phyloP scores from a whole-genome alignment of 345 rosid species.

The Dipteronia sinensis region DNA sequence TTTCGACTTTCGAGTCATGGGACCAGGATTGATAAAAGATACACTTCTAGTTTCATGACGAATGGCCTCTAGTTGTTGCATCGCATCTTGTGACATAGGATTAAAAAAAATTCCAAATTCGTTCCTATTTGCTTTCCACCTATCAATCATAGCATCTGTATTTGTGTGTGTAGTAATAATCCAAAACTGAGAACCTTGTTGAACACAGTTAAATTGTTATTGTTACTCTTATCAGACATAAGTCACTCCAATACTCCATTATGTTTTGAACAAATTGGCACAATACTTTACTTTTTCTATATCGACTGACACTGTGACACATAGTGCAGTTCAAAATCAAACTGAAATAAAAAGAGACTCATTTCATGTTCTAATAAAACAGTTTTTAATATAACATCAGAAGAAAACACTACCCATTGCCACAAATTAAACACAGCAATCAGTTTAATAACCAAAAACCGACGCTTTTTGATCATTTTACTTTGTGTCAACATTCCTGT shows the following conservation, averaged over 20 bases:
- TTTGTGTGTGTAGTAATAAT: too few relatives aligned
- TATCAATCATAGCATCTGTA: too few relatives aligned
- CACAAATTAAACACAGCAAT: background rate
- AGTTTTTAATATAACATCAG: background rate
- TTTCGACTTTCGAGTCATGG: conserved; percentile 76
- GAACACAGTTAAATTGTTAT: too few relatives aligned
- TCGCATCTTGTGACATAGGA: conserved; percentile 53
- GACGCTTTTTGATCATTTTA: background rate
- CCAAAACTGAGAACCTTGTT: too few relatives aligned
- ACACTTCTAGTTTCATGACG: conserved; percentile 76
- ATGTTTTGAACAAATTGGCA: too few relatives aligned
- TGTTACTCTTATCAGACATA: too few relatives aligned
- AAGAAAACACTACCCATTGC: background rate
- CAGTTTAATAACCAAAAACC: background rate
- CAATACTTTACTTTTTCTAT: too few relatives aligned
- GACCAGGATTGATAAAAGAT: conserved; percentile 71
- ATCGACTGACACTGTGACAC: too few relatives aligned
- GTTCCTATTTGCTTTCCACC: too few relatives aligned
- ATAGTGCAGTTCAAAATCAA: background rate
- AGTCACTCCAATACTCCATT: too few relatives aligned
- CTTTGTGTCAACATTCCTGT: too few relatives aligned
- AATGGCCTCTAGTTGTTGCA: conserved; percentile 84
- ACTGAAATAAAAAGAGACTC: background rate
- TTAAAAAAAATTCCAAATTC: too few relatives aligned
- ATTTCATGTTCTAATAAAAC: background rate